A percentile compares a stretch with the other conserved stretches of the same genome.
phyloP scores from a whole-genome alignment of 169 alveolate genomes.

The Babesia caballi region DNA sequence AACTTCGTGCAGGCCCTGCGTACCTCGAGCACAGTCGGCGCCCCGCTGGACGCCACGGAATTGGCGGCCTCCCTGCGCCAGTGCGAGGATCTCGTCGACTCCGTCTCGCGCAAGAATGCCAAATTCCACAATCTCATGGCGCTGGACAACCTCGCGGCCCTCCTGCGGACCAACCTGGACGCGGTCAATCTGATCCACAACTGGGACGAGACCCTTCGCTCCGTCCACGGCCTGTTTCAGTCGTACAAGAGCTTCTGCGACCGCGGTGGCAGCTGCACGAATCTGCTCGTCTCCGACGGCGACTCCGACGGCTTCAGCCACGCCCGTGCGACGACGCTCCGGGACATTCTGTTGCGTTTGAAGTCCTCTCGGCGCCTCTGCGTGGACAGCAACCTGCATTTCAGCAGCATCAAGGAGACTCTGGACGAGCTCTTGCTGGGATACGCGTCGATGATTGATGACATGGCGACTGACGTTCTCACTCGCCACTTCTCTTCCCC shows the following conservation, averaged over 20 bases:
- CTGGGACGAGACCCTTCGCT: conserved; percentile 58
- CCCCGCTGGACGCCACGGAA: background rate
- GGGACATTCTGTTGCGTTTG: background rate
- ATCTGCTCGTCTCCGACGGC: background rate
- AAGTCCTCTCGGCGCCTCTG: background rate
- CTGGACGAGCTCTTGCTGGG: conserved; percentile 10
- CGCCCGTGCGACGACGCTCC: background rate
- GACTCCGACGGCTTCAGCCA: background rate
- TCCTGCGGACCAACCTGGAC: conserved; percentile 15
- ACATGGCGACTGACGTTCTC: conserved; percentile 22
- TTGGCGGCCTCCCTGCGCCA: background rate
- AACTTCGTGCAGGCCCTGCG: background rate
- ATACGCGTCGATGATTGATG: conserved; percentile 34
- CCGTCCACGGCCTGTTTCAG: background rate
- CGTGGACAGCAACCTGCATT: background rate
- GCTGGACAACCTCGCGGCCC: conserved; percentile 12
- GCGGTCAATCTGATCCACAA: conserved; percentile 44
- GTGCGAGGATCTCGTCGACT: conserved; percentile 15
- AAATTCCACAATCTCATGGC: conserved; percentile 2
- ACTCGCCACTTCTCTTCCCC: background rate
- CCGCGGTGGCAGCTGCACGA: background rate
- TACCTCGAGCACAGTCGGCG: background rate
- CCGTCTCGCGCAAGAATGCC: conserved; percentile 31
- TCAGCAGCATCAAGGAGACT: conserved; percentile 11
- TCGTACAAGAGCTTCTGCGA: conserved; percentile 10